Percentiles rank a stretch among this genome's conserved stretches.
Conservation (phyloP, 331 rosid species). For the Pyracantha coccinea region DNA sequence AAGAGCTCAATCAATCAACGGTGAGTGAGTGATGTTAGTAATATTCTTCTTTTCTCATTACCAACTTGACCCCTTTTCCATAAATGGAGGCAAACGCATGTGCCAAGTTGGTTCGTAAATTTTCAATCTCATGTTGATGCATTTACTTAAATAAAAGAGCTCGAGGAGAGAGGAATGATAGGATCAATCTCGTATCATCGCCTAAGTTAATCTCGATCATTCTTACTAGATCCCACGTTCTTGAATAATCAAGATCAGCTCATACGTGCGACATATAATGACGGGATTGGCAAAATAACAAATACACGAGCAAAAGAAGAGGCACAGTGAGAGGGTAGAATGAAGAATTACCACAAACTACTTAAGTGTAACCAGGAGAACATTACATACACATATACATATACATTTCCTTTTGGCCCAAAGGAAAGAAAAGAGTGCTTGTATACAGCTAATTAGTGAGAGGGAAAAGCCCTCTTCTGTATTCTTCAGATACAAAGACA, state of each 20-base stretch:
- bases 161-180: background rate
- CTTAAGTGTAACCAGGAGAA: slow-evolving; percentile 40
- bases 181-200: no score
- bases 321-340: slow-evolving; percentile 12
- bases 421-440: slow-evolving; percentile 25
- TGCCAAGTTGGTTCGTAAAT: no score
- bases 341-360: slow-evolving; percentile 41
- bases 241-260: background rate
- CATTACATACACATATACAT: slow-evolving; percentile 60
- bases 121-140: background rate
- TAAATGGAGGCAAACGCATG: no score
- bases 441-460: slow-evolving; percentile 67
- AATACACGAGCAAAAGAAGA: slow-evolving; percentile 3
- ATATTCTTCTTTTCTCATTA: no score
- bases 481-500: slow-evolving; percentile 44
- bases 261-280: background rate
- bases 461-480: slow-evolving; percentile 30
- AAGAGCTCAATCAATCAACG: background rate
- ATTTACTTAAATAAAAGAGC: background rate
- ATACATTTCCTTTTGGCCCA: slow-evolving; percentile 40
- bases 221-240: background rate
- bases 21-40: no score
- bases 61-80: no score
- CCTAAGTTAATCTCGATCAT: background rate
- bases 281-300: background rate